A percentile compares a stretch with the other conserved stretches of the same genome.
Conservation (phyloP, 208 protist genomes). For the Acanthamoeba castellanii region DNA sequence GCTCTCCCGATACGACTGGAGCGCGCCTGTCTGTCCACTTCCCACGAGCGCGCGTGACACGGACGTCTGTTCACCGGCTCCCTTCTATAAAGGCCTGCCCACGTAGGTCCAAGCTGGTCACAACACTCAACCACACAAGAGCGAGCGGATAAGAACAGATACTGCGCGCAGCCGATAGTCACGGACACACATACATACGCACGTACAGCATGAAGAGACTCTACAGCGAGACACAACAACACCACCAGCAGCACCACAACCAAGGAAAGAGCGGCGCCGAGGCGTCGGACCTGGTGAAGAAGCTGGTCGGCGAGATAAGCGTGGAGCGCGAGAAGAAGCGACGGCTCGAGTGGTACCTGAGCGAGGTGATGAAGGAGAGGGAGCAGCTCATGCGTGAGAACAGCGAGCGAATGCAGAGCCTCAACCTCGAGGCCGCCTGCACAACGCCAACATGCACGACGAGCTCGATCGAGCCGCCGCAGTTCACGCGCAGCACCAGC, state of each 20-base stretch:
- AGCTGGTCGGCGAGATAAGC: slow-evolving; percentile 26
- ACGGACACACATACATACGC: not conserved
- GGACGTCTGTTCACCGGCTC: not conserved
- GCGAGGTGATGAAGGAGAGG: slow-evolving; percentile 34
- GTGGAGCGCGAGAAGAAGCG: slow-evolving; percentile 48
- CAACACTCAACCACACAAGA: not conserved
- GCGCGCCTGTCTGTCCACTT: not conserved
- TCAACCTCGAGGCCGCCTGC: not conserved
- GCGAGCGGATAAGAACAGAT: no score
- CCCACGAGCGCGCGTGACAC: not conserved
- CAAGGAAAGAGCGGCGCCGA: not conserved
- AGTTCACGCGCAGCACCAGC: not conserved
- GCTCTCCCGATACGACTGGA: not conserved
- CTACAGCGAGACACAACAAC: not conserved
- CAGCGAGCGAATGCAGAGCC: not conserved
- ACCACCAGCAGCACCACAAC: not conserved
- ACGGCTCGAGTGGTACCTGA: slow-evolving; percentile 59
- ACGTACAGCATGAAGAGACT: not conserved
- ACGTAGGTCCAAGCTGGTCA: no score
- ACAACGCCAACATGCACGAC: not conserved
- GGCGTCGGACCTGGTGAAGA: not conserved
- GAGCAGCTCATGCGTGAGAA: slow-evolving; percentile 60
- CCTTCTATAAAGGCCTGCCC: not conserved
- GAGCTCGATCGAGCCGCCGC: not conserved
- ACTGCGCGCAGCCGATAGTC: not conserved